A percentile compares a stretch with the other conserved stretches of the same genome.
Conservation (phyloP, 2,329 filamentous ascomycete genomes). For the Epichloe sp. region DNA sequence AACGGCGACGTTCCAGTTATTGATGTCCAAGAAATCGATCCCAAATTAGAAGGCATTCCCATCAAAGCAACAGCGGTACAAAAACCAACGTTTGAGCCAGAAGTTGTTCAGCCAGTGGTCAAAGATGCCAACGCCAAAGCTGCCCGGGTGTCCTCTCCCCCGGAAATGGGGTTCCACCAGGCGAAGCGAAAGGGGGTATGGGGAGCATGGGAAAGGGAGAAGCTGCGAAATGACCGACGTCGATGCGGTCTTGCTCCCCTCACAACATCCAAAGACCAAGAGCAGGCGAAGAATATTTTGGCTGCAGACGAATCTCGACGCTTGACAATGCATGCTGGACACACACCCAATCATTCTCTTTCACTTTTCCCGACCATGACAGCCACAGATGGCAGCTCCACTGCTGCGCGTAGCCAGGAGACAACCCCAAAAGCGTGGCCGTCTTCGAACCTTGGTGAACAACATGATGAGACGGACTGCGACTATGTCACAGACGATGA, state of each 20-base stretch:
- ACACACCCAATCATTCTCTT: constrained; percentile 48
- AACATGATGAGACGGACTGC: background rate
- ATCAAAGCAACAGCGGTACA: constrained; percentile 41
- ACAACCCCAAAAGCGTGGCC: constrained; percentile 16
- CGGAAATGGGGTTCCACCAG: constrained; percentile 1
- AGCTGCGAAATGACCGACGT: constrained; percentile 2
- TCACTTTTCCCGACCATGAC: constrained; percentile 34
- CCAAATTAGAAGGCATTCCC: constrained; percentile 45
- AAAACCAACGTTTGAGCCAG: constrained; percentile 31
- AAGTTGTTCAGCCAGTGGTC: constrained; percentile 16
- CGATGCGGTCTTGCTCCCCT: constrained; percentile 3
- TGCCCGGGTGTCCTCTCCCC: constrained; percentile 15
- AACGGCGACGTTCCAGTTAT: constrained; percentile 32
- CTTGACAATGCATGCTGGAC: constrained; percentile 48
- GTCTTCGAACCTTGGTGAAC: background rate
- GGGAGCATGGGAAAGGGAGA: constrained; percentile 2
- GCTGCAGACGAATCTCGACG: constrained; percentile 35
- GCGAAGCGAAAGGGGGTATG: background rate
- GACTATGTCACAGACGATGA: background rate
- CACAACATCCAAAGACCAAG: constrained; percentile 21
- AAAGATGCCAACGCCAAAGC: constrained; percentile 15
- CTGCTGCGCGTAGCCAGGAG: constrained; percentile 15
- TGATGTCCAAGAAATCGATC: constrained; percentile 44
- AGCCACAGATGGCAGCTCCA: constrained; percentile 22
- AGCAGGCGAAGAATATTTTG: constrained; percentile 30